Base-by-base conservation (phyloP, 768 basidiomycete genomes). In the Guyanaporus albipodus region DNA sequence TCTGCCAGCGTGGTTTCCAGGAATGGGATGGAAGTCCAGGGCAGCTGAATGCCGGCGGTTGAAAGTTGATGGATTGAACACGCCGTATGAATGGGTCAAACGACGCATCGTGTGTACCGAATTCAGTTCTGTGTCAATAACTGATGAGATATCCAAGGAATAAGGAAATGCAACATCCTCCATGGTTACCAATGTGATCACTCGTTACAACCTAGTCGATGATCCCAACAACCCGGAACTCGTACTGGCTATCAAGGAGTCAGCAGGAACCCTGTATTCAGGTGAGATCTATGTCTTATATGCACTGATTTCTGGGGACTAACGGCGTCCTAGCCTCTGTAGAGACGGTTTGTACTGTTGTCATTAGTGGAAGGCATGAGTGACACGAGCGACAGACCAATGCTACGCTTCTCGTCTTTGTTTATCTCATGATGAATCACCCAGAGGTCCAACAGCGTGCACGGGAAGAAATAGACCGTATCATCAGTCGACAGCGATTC, bases 401-500 rank as follows among this genome's bases (percentile, higher is more conserved):
- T n/a, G 11, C 27, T 19, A 40, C 51, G 1, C 38, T 70, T 3
- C 23, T 49, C n/a, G n/a, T n/a, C n/a, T n/a, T n/a, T n/a, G n/a
- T n/a, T n/a, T n/a, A n/a, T n/a, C n/a, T n/a, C n/a, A n/a, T n/a
- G n/a, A n/a, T n/a, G n/a, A n/a, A n/a, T n/a, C n/a, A n/a, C n/a
- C n/a, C n/a, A n/a, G n/a, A 60, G 10, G 57, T 57, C 5, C 54
- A 67, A 22, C 42, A 28, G 9, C 59, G 55, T 15, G 69, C 63
- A 8, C 70, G 68, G 18, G 50, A 49, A 1, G 68, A 70, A 28
- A 55, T 71, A 5, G 67, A 70, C 35, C 29, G 39, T 6, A 59
- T 68, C 9, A 43, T 71, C 9, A 63, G 63, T 6, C 33, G 24
- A 6, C 49, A 48, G 26, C 58, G 62, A 12, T 56, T 70, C 4